These are phyloP conservation scores for Metarhizium album DNA, from an alignment of 2,329 filamentous ascomycete genomes.

Conservation along the genomic window DNA sequence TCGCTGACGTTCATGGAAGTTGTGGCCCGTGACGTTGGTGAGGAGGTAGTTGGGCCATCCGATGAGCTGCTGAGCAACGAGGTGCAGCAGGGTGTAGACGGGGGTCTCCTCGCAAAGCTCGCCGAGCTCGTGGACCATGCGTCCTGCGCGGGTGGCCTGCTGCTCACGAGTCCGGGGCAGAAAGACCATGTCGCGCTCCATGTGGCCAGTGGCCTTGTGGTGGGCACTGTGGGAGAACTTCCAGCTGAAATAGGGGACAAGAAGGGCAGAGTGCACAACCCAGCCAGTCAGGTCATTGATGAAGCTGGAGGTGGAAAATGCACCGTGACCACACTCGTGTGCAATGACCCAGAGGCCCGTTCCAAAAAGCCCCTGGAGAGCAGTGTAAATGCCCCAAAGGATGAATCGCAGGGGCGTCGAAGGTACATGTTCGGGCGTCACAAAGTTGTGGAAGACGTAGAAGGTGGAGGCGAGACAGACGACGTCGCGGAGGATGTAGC, in stretches of 20 bases:
- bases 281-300: constrained; percentile 90
- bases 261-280: constrained; percentile 75
- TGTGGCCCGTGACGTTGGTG: constrained; percentile 90
- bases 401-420: constrained; percentile 53
- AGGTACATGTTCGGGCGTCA: constrained; percentile 75
- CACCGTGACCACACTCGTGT: constrained; percentile 95
- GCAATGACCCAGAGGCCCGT: constrained; percentile 95
- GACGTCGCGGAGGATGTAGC: constrained; percentile 78
- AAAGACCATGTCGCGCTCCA: constrained; percentile 98
- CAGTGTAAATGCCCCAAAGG: constrained; percentile 56
- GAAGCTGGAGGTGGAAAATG: constrained; percentile 85
- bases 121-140: constrained; percentile 65
- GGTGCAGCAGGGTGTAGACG: constrained; percentile 61
- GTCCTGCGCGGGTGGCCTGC: constrained; percentile 66
- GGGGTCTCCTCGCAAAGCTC: constrained; percentile 95
- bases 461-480: constrained; percentile 65
- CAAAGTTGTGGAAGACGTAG: constrained; percentile 77
- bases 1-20: constrained; percentile 80
- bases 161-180: constrained; percentile 82
- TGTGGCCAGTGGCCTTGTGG: constrained; percentile 96
- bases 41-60: constrained; percentile 91
- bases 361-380: constrained; percentile 84
- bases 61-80: constrained; percentile 75
- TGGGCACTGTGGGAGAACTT: constrained; percentile 99
- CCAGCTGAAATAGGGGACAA: constrained; percentile 98